A percentile compares a stretch with the other conserved stretches of the same genome.
Evolutionary conservation across 2,329 filamentous ascomycete genomes (phyloP).

Genomic region (Microascus cirrosus): DNA sequence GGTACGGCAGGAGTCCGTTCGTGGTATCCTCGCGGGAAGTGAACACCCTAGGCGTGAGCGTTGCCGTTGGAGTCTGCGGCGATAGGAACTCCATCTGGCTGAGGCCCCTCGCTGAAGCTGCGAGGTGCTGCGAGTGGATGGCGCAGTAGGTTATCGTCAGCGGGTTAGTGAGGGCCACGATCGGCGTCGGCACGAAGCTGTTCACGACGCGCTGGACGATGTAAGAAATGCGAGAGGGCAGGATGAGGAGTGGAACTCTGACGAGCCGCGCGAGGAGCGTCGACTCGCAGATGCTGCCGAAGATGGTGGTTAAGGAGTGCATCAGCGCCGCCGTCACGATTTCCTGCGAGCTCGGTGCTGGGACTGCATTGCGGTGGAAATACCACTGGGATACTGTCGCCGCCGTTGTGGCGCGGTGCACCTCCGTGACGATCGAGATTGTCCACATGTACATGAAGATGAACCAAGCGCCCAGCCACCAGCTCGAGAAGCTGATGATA

Average conservation of each 20-base stretch:
- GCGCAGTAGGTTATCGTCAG: slow-evolving; percentile 86
- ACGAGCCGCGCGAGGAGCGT: slow-evolving; percentile 72
- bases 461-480: slow-evolving; percentile 92
- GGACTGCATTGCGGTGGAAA: slow-evolving; percentile 80
- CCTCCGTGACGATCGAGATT: slow-evolving; percentile 71
- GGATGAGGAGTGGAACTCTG: slow-evolving; percentile 71
- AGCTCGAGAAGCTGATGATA: slow-evolving; percentile 77
- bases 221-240: slow-evolving; percentile 57
- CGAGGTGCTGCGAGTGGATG: slow-evolving; percentile 80
- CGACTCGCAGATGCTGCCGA: slow-evolving; percentile 84
- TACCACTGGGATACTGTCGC: slow-evolving; percentile 99
- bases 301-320: slow-evolving; percentile 76
- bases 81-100: slow-evolving; percentile 74
- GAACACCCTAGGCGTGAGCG: slow-evolving; percentile 46
- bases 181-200: slow-evolving; percentile 72
- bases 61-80: slow-evolving; percentile 62
- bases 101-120: slow-evolving; percentile 66
- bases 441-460: slow-evolving; percentile 95
- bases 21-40: slow-evolving; percentile 27
- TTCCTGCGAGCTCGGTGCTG: slow-evolving; percentile 64
- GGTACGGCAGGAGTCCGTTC: slow-evolving; percentile 66
- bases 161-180: slow-evolving; percentile 80
- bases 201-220: slow-evolving; percentile 65
- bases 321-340: slow-evolving; percentile 73
- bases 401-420: slow-evolving; percentile 84